These are phyloP conservation scores for Malassezia equina DNA, from an alignment of 1,284 basidiomycete species.

Conservation along the genomic window DNA sequence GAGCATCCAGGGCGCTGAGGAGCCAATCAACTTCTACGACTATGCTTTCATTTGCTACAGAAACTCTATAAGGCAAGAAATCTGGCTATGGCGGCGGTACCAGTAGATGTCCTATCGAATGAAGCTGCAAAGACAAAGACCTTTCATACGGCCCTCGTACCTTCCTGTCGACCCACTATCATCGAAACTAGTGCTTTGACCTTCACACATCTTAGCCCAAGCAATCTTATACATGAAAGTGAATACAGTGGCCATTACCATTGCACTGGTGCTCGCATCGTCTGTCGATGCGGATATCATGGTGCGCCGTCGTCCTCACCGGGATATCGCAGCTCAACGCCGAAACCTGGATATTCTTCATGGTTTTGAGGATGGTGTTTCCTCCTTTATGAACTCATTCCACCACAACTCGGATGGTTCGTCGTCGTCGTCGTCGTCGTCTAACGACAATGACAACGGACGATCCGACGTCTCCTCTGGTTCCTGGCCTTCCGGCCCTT, in stretches of 20 bases:
- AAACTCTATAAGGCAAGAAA: neutral
- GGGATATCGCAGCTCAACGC: neutral
- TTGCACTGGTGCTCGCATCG: constrained; percentile 1
- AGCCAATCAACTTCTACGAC: neutral
- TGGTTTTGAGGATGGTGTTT: neutral
- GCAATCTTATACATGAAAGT: neutral
- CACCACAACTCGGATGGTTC: neutral
- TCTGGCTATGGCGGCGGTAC: neutral
- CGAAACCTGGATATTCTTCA: neutral
- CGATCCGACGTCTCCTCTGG: neutral
- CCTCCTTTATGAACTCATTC: neutral
- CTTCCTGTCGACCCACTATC: neutral
- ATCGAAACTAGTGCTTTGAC: neutral
- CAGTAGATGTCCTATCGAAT: neutral
- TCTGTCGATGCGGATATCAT: neutral
- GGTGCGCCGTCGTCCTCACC: neutral
- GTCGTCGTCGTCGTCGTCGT: neutral
- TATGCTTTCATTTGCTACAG: neutral
- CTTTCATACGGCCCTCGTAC: neutral
- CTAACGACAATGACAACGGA: neutral
- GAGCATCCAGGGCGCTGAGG: neutral
- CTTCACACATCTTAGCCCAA: neutral
- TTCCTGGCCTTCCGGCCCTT: neutral
- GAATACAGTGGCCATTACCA: neutral
- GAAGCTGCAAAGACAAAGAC: neutral